Base-by-base conservation (phyloP, 225 moss, liverwort and hornwort species). In the Anthoceros angustus region DNA sequence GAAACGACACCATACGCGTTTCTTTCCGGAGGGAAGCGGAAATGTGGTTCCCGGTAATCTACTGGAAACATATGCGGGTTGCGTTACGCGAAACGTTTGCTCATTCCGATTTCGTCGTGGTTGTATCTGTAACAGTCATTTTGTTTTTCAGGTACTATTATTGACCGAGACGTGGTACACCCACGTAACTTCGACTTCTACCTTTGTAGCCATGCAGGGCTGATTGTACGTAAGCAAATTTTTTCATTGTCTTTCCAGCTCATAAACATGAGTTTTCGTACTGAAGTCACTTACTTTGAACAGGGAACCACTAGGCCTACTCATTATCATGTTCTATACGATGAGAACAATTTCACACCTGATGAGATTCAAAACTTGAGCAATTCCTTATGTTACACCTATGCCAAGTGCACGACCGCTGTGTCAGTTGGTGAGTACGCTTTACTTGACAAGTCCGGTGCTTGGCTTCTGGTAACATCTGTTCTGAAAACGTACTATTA, bases 251-350 rank as follows among this genome's bases (percentile, higher is more conserved):
- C 18, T 62, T 20, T 68, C 25, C 62, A 43, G 40, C 63, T 39
- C 7, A 5, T 43, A 16, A 63, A 43, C 0, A 10, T 40, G n/a
- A 32, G 25, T 69, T 39, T 64, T 32, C 41, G 26, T 63, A 26
- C 61, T 46, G 38, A 16, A 25, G 62, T 42, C 15, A 61, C 6
- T 62, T 67, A 45, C 25, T 6, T 39, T 11, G 20, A 32, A n/a
- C 81, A 94, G 93, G 93, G 94, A 10, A 95, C 94, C 0, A 81
- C 87, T 18, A 81, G 94, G 23, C 94, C 94, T 0, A 95, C 94
- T 0, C 94, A 95, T 61, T 95, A 95, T 70, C 94, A 95, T 38
- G 86, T 95, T 8, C 78, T 95, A 0, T 88, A 86, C 40, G 88
- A 95, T 12, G 94, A 95, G 75, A 95, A 88, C 69, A 87, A 80